Conservation (phyloP, 106 monocot genomes). For the Acorus calamus region DNA sequence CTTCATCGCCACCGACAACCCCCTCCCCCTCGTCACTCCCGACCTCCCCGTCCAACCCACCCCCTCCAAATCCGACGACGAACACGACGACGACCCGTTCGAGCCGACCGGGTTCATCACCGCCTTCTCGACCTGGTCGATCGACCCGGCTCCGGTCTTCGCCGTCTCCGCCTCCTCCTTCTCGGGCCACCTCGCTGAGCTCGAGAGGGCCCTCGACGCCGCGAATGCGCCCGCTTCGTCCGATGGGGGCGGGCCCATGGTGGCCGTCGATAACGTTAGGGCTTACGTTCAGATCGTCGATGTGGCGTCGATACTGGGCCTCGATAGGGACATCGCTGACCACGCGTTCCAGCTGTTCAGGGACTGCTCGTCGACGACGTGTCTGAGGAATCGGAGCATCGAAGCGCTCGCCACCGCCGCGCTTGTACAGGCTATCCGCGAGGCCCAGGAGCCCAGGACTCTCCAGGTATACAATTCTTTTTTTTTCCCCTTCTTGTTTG, state of each 20-base stretch:
- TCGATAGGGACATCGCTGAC: constrained; percentile 77
- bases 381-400: constrained; percentile 82
- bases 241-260: constrained; percentile 31
- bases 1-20: constrained; percentile 54
- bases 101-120: constrained; percentile 81
- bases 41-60: not conserved
- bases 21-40: constrained; percentile 9
- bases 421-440: constrained; percentile 93
- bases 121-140: constrained; percentile 86
- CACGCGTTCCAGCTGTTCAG: constrained; percentile 89
- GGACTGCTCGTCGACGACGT: constrained; percentile 84
- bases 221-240: not conserved
- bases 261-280: constrained; percentile 72
- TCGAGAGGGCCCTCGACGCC: constrained; percentile 63
- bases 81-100: constrained; percentile 68
- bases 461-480: constrained; percentile 45
- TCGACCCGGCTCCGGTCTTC: constrained; percentile 51
- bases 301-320: constrained; percentile 67
- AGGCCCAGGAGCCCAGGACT: constrained; percentile 93
- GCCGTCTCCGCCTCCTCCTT: constrained; percentile 68
- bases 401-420: constrained; percentile 97
- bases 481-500: not conserved
- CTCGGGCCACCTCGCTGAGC: constrained; percentile 84
- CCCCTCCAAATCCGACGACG: not conserved
- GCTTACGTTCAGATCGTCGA: constrained; percentile 95